Base-by-base conservation (phyloP, 768 basidiomycete species). In the Leccinum truebloodii region DNA sequence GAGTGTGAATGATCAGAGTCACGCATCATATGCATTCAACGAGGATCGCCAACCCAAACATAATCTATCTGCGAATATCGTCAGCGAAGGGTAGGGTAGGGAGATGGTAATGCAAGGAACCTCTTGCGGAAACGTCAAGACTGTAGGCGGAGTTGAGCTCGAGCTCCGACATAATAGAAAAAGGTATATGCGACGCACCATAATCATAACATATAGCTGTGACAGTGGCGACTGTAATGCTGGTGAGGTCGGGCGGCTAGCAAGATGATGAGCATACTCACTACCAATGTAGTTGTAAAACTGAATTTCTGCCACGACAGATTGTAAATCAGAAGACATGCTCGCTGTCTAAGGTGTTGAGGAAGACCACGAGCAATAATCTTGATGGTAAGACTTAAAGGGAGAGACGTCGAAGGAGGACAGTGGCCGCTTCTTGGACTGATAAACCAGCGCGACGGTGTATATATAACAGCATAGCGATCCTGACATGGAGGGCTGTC, bases 151-250 rank as follows among this genome's bases (percentile, higher is more conserved):
- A 50, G 14, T 24, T 50, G 48, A 26, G 4, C 24, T 28, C 24
- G 4, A 24, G 26, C 32, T 53, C 1, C 6, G 22, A 20, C 41
- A 60, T 14, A 3, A 9, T 22, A 10, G 1, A 8, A 44, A 48
- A 37, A 2, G 39, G 28, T 18, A 16, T n/a, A 30, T 10, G 28
- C 10, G 5, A 62, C 68, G 52, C 52, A 69, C 69, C 13, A 39
- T 66, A 70, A 35, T 69, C 69, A 54, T 69, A 68, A 22, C 28
- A 4, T 22, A 68, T 30, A 5, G 55, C 66, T 6, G 64, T 51
- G 16, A 22, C 37, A 20, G 57, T 24, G 22, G 26, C 52, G 4
- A 70, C 69, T 71, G 54, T 30, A 46, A 54, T 18, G 26, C 35
- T 16, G 9, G 44, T 71, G 32, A 66, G 58, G 37, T 48, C 3